Evolutionary conservation across 345 rosid genomes (phyloP).

Genomic region (Toxicodendron radicans): DNA sequence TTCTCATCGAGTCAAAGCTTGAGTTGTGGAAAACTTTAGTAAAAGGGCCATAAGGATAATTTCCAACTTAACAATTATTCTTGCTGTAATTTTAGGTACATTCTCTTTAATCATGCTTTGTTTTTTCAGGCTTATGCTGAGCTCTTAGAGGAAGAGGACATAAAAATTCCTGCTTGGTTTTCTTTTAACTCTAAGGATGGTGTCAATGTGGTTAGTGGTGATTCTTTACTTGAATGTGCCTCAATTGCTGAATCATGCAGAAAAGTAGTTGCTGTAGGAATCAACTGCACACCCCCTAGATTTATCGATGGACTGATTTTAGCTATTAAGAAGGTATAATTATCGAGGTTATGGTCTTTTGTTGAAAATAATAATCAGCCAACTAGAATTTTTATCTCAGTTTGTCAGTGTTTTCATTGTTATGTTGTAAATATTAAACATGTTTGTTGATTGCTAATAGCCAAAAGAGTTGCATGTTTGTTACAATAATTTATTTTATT

Average conservation of each 20-base stretch:
- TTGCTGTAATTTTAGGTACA: slow-evolving; percentile 6
- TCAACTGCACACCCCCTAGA: slow-evolving; percentile 87
- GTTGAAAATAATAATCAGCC: slow-evolving; percentile 1
- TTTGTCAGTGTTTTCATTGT: not conserved
- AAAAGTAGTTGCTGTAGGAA: slow-evolving; percentile 71
- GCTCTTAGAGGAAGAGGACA: slow-evolving; percentile 62
- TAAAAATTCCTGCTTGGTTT: slow-evolving; percentile 72
- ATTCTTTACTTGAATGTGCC: slow-evolving; percentile 61
- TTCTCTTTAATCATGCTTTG: not conserved
- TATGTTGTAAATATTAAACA: not conserved
- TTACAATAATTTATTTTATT: too few relatives aligned
- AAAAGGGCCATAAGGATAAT: not conserved
- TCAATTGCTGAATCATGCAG: slow-evolving; percentile 63
- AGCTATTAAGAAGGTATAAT: slow-evolving; percentile 51
- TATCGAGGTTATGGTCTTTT: slow-evolving; percentile 11
- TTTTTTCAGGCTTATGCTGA: slow-evolving; percentile 63
- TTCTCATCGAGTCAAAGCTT: slow-evolving; percentile 12
- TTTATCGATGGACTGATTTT: slow-evolving; percentile 59
- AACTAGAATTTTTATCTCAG: not conserved
- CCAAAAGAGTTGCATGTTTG: not conserved
- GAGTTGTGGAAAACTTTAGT: not conserved
- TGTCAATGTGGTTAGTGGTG: slow-evolving; percentile 70
- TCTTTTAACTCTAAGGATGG: slow-evolving; percentile 83
- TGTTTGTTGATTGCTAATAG: not conserved
- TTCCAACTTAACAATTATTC: slow-evolving; percentile 11